Evolutionary conservation across 1,284 basidiomycete species (phyloP).

Genomic region (Pseudozyma sp.): DNA sequence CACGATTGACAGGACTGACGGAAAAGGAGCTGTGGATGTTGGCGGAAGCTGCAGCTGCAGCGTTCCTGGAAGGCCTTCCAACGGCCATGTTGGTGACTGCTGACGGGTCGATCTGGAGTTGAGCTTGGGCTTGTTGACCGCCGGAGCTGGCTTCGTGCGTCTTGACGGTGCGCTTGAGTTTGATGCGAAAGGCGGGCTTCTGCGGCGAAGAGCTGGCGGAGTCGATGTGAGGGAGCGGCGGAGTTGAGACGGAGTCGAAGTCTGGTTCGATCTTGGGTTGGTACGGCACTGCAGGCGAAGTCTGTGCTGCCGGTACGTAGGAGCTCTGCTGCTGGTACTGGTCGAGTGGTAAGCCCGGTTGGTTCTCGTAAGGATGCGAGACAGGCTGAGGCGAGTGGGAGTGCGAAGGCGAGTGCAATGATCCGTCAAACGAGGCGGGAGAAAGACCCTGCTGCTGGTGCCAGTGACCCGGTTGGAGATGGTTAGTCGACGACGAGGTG

Average conservation of each 20-base stretch:
- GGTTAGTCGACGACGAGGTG: not conserved
- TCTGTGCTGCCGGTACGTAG: slow-evolving; percentile 1
- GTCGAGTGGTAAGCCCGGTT: not conserved
- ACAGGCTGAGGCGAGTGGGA: slow-evolving; percentile 18
- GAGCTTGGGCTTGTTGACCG: slow-evolving; percentile 36
- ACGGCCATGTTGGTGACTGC: slow-evolving; percentile 12
- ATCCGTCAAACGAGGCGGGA: not conserved
- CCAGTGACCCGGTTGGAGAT: slow-evolving; percentile 16
- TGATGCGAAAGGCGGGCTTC: slow-evolving; percentile 16
- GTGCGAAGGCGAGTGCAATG: not conserved
- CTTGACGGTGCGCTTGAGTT: slow-evolving; percentile 29
- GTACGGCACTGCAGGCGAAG: not conserved
- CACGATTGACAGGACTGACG: slow-evolving; percentile 8
- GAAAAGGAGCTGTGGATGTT: slow-evolving; percentile 21
- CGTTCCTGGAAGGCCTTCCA: slow-evolving; percentile 19
- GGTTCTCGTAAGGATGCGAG: slow-evolving; percentile 1
- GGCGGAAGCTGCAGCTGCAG: slow-evolving; percentile 25
- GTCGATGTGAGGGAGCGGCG: slow-evolving; percentile 10
- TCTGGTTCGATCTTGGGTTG: slow-evolving; percentile 9
- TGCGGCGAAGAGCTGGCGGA: slow-evolving; percentile 18
- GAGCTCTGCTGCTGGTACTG: slow-evolving; percentile 12
- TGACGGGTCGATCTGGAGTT: slow-evolving; percentile 33
- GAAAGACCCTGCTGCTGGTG: slow-evolving; percentile 6
- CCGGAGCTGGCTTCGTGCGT: slow-evolving; percentile 20
- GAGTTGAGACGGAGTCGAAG: slow-evolving; percentile 19